Conservation (phyloP, 768 basidiomycete species). For the Termitomyces sp. region DNA sequence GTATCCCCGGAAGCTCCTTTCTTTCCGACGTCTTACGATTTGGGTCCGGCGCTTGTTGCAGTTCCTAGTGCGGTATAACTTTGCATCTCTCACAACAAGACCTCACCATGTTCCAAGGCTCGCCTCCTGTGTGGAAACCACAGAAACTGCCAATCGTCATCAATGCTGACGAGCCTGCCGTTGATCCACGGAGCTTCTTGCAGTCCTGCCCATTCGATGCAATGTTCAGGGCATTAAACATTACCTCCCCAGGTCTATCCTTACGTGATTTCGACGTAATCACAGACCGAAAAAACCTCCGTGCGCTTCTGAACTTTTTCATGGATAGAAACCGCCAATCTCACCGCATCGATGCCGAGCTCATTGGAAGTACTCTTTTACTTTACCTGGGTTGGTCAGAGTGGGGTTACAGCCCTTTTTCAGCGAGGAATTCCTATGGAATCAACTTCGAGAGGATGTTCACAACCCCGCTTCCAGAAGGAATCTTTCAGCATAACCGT, state of each 20-base stretch:
- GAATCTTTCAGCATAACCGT: constrained; percentile 12
- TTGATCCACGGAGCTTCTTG: constrained; percentile 11
- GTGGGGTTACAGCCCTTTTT: neutral
- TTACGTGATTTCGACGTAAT: constrained; percentile 13
- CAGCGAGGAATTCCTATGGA: constrained; percentile 3
- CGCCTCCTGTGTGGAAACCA: constrained; percentile 13
- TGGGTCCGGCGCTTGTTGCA: constrained; percentile 9
- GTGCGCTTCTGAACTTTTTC: constrained; percentile 13
- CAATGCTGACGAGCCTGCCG: constrained; percentile 5
- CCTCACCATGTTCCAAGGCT: constrained; percentile 1
- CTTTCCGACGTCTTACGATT: constrained; percentile 11
- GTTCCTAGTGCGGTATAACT: constrained; percentile 6
- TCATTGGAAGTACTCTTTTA: constrained; percentile 12
- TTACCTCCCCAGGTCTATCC: constrained; percentile 9
- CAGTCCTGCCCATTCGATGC: constrained; percentile 11
- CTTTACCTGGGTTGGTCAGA: constrained; percentile 16
- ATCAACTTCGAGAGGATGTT: constrained; percentile 14
- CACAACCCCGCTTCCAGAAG: constrained; percentile 10
- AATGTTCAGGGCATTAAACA: constrained; percentile 6
- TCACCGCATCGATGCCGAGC: constrained; percentile 15
- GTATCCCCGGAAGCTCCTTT: constrained; percentile 7
- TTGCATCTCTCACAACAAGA: neutral
- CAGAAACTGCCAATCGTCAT: constrained; percentile 10
- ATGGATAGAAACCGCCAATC: neutral
- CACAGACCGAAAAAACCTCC: constrained; percentile 15